These are phyloP conservation scores for Sugiyamaella qingdaonensis DNA, from an alignment of 805 yeast genomes.

Conservation along the genomic window DNA sequence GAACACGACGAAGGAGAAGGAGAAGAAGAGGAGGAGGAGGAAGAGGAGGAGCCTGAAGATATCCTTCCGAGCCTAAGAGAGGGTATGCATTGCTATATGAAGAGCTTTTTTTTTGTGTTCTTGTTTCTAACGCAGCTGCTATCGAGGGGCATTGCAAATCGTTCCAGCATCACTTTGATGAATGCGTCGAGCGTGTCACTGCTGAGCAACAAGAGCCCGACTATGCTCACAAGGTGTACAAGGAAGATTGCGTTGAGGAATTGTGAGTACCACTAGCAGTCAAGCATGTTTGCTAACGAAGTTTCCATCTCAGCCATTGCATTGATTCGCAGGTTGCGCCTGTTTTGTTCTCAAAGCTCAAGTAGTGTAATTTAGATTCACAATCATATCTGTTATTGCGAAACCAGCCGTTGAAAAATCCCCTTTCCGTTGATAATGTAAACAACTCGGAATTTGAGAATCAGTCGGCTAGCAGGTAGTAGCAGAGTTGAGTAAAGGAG, in stretches of 20 bases:
- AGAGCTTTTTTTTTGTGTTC: background rate
- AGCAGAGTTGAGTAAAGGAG: no score
- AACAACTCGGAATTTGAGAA: no score
- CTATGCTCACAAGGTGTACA: conserved; percentile 72
- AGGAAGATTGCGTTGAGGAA: conserved; percentile 98
- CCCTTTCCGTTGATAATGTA: no score
- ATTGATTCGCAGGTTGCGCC: conserved; percentile 89
- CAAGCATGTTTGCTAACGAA: background rate
- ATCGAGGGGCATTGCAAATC: conserved; percentile 60
- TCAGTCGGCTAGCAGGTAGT: no score
- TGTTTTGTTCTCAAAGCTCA: conserved; percentile 79
- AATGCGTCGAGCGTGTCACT: conserved; percentile 93
- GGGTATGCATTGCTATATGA: conserved; percentile 24
- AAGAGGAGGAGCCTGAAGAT: conserved; percentile 65
- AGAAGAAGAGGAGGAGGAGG: conserved; percentile 59
- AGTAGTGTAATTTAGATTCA: conserved; percentile 38
- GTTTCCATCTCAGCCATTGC: conserved; percentile 92
- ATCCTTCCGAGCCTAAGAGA: conserved; percentile 59
- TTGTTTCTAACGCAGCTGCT: conserved; percentile 44
- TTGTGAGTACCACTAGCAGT: conserved; percentile 37
- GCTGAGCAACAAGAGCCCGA: conserved; percentile 79
- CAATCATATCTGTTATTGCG: background rate
- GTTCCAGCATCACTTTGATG: conserved; percentile 83
- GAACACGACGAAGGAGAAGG: conserved; percentile 49
- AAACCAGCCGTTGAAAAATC: no score